phyloP scores from a whole-genome alignment of 2,329 filamentous ascomycete species.

The Talaromyces sp. region DNA sequence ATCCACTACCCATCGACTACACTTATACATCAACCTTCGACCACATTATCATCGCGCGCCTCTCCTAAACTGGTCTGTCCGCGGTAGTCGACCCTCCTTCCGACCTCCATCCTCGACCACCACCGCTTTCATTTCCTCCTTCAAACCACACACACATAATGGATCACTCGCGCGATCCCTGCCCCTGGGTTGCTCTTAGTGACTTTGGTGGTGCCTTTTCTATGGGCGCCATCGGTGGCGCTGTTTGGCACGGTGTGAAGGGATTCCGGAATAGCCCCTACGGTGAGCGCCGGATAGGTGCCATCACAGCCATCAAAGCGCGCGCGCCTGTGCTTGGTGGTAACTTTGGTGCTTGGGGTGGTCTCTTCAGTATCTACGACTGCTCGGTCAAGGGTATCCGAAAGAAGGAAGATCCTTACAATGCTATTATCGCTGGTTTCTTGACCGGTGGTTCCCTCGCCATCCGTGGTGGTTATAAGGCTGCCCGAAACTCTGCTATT shows the following conservation, averaged over 20 bases:
- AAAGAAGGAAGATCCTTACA: conserved; percentile 97
- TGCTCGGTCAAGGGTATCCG: conserved; percentile 91
- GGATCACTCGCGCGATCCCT: conserved; percentile 20
- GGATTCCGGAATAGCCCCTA: conserved; percentile 86
- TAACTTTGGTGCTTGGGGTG: conserved; percentile 98
- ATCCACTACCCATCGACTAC: no score
- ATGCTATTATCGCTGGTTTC: conserved; percentile 96
- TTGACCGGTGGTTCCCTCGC: conserved; percentile 92
- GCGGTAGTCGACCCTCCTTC: not conserved
- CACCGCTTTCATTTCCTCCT: not conserved
- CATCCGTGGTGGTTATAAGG: conserved; percentile 85
- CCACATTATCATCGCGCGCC: not conserved
- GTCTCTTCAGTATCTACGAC: conserved; percentile 92
- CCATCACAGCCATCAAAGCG: conserved; percentile 95
- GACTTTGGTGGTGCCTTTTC: conserved; percentile 96
- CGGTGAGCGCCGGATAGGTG: conserved; percentile 91
- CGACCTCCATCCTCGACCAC: not conserved
- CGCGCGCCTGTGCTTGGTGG: conserved; percentile 92
- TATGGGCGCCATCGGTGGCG: conserved; percentile 82
- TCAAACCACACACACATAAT: conserved; percentile 9
- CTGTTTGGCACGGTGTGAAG: conserved; percentile 96
- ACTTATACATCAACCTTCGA: no score
- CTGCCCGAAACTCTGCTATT: conserved; percentile 91
- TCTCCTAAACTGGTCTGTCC: not conserved
- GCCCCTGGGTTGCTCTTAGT: conserved; percentile 71